phyloP scores from a whole-genome alignment of 2,329 filamentous ascomycete genomes.

The Botrytis squamosa region DNA sequence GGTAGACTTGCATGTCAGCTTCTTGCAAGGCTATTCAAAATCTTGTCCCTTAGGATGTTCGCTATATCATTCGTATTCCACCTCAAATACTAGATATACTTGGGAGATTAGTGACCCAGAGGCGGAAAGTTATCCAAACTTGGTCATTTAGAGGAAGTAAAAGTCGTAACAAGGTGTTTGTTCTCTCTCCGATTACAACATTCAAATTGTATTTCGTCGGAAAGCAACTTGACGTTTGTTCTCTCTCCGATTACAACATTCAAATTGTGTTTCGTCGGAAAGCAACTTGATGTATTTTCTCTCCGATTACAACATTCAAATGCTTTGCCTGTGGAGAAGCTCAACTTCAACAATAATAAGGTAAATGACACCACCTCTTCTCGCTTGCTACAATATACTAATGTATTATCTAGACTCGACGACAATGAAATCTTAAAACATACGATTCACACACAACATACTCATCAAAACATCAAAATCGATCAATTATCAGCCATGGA shows the following conservation, averaged over 20 bases:
- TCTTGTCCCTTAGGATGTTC: not conserved
- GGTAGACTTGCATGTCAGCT: not conserved
- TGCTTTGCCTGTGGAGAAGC: not conserved
- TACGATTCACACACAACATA: not conserved
- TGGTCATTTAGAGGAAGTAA: too few species aligned
- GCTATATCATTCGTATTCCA: not conserved
- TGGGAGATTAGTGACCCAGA: not conserved
- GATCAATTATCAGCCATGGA: fast-evolving
- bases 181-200: not conserved
- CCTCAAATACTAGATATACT: too few species aligned
- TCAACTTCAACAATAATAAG: not conserved
- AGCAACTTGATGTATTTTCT: too few species aligned
- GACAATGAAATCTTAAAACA: not conserved
- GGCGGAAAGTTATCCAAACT: too few species aligned
- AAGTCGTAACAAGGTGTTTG: too few species aligned
- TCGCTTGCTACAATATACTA: not conserved
- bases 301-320: not conserved
- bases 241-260: not conserved
- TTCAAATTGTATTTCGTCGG: not conserved
- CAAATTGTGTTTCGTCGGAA: too few species aligned
- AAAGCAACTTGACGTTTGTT: not conserved
- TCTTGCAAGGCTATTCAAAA: not conserved
- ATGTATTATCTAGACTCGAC: not conserved
- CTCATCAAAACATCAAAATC: not conserved
- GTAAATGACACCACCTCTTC: not conserved